Evolutionary conservation across 176 grass and related monocot genomes (phyloP).

Genomic region (Carex myosuroides): DNA sequence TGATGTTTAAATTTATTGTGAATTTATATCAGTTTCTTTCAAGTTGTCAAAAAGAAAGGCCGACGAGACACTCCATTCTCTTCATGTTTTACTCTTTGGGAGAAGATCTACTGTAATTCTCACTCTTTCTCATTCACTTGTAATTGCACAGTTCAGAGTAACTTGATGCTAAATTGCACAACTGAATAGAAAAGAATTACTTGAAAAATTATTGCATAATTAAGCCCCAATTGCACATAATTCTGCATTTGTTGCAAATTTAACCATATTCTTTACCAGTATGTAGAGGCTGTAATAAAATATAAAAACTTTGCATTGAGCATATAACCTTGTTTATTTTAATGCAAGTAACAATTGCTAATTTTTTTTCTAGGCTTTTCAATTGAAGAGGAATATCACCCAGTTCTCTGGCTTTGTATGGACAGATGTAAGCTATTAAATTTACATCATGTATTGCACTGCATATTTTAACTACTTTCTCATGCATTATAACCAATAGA

Average conservation of each 20-base stretch:
- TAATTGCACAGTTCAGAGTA: background rate
- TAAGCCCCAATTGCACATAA: background rate
- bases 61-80: conserved; percentile 71
- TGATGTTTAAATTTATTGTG: conserved; percentile 12
- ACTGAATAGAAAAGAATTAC: background rate
- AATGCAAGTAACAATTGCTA: conserved; percentile 15
- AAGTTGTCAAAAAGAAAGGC: conserved; percentile 84
- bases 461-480: background rate
- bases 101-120: conserved; percentile 67
- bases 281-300: background rate
- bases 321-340: conserved; percentile 1
- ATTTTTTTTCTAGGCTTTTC: conserved; percentile 44
- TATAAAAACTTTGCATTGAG: background rate
- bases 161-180: background rate
- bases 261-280: background rate
- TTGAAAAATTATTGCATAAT: background rate
- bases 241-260: background rate
- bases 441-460: background rate
- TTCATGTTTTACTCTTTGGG: conserved; percentile 75
- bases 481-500: background rate
- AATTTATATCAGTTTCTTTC: conserved; percentile 57
- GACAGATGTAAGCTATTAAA: conserved; percentile 52
- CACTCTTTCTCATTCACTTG: background rate
- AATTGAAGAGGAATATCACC: conserved; percentile 78
- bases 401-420: conserved; percentile 98